Evolutionary conservation across 257 asterid genomes (phyloP), one percentile per base, ranked within the genome.

Genomic region (Capsicum rhomboideum): DNA sequence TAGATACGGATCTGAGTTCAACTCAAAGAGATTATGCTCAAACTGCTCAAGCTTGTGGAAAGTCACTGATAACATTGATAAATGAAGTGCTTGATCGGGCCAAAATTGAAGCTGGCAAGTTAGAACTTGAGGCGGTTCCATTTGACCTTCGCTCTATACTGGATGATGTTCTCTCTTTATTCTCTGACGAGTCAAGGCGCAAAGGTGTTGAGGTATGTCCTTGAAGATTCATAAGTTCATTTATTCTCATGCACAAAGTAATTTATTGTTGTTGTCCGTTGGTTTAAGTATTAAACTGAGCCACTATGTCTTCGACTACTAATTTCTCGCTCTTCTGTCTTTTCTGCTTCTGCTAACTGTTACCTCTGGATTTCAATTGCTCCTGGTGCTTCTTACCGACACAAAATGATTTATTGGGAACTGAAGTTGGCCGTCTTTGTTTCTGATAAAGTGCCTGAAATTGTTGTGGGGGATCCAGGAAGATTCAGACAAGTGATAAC

Each of bases 11-110:
- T 59, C 89, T 94, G 83, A 87, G 92, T 86, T 92, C 98, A 23
- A 94, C 97, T 4, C 99, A 96, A 85, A 90, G 94, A 86, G 98
- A 96, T 88, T 94, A 87, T 86, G 97, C 97, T 77, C 95, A 94
- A 90, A 96, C 98, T 72, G 99, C 99, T 83, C 94, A 96, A 90
- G 98, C 92, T 68, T 96, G 99, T 85, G 98, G 98, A 81, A 93
- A 88, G 82, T 92, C 98, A 68, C 85, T 94, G 81, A 93, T 96
- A 90, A 90, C 95, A 53, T 90, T 96, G 90, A 96, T 96, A 84
- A 96, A 96, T 80, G 98, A 93, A 91, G 95, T 96, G 86, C 98
- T 96, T 66, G 99, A 96, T 83, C 91, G 95, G 52, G 98, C 98
- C 29, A 96, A 96, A 87, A 94, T 96, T 26, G 99, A 96, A 90